Conservation (phyloP, 805 yeast species). For the Candida montana region DNA sequence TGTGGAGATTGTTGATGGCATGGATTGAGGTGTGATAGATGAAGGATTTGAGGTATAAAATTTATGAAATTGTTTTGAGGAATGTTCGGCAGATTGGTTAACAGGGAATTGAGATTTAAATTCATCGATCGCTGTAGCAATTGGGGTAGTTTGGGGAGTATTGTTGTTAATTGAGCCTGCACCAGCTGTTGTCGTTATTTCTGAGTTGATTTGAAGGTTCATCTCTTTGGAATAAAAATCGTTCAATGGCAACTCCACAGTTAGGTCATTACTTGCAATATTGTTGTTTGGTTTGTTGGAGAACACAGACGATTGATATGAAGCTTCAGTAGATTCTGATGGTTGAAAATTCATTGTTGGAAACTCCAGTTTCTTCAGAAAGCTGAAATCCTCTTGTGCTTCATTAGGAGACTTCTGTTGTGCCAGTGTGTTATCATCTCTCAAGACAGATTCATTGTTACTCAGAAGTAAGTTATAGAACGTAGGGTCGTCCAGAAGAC, state of each 20-base stretch:
- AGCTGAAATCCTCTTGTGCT: slow-evolving; percentile 8
- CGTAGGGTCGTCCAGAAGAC: slow-evolving; percentile 20
- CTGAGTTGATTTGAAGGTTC: slow-evolving; percentile 15
- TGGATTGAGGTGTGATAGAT: neutral
- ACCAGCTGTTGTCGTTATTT: slow-evolving; percentile 6
- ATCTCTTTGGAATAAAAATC: slow-evolving; percentile 20
- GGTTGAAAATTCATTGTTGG: slow-evolving; percentile 8
- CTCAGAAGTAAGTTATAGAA: slow-evolving; percentile 19
- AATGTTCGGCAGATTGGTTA: neutral
- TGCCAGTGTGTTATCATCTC: neutral
- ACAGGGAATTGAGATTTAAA: slow-evolving; percentile 6
- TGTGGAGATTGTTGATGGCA: neutral
- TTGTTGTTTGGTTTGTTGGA: slow-evolving; percentile 9
- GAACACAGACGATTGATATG: slow-evolving; percentile 18
- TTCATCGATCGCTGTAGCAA: slow-evolving; percentile 1
- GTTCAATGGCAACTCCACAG: slow-evolving; percentile 2
- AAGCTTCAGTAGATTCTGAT: slow-evolving; percentile 7
- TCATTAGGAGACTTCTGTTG: neutral
- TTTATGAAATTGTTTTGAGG: slow-evolving; percentile 17
- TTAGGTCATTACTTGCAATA: neutral
- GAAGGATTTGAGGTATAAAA: slow-evolving; percentile 15
- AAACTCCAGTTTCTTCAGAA: slow-evolving; percentile 10
- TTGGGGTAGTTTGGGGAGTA: neutral
- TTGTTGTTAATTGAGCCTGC: neutral
- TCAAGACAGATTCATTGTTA: slow-evolving; percentile 11